Base-by-base conservation (phyloP, 2,329 filamentous ascomycete genomes). In the Penicillium vulpinum region DNA sequence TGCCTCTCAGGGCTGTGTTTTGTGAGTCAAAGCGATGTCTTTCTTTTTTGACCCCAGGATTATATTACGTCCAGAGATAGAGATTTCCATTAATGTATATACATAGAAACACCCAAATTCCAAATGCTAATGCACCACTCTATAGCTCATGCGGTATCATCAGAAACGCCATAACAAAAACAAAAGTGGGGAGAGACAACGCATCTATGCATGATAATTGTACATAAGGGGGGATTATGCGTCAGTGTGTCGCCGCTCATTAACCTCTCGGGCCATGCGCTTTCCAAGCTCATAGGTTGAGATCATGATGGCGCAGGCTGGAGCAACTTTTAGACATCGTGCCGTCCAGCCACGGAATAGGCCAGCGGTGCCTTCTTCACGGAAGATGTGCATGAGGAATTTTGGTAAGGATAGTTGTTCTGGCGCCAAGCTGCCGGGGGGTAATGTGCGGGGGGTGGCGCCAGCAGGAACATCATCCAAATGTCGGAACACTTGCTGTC, bases 281-380 rank as follows among this genome's bases (percentile, higher is more conserved):
- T 99, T 99, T 49, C 94, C 92, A 36, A 97, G 85, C 75, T 99
- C 94, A 74, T 97, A 99, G 71, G 89, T 96, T 72, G 91, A 95
- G 71, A 99, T 97, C 94, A 99, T 99, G 72, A 99, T 97, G 28
- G 94, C 94, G 75, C 94, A 99, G 0, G 93, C 91, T 1, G 94
- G 94, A 1, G 94, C 93, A 5, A 99, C 92, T 73, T 97, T 97
- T 59, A 97, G 80, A 64, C 91, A 96, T 38, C 94, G 83, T 0
- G 94, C 92, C 24, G 91, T 88, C 91, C 92, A 97, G 41, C 94
- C 94, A 66, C 83, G 90, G 84, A 95, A 97, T 5, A 99, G 78
- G 0, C 94, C 94, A 1, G 84, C 72, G 16, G 86, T 72, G 2
- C 94, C 94, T 75, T 97, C 93, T 52, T 89, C 89, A 65, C 85